Percentiles rank a stretch among this genome's conserved stretches.
Conservation (phyloP, 208 protist genomes). For the Crithidia sp. region DNA sequence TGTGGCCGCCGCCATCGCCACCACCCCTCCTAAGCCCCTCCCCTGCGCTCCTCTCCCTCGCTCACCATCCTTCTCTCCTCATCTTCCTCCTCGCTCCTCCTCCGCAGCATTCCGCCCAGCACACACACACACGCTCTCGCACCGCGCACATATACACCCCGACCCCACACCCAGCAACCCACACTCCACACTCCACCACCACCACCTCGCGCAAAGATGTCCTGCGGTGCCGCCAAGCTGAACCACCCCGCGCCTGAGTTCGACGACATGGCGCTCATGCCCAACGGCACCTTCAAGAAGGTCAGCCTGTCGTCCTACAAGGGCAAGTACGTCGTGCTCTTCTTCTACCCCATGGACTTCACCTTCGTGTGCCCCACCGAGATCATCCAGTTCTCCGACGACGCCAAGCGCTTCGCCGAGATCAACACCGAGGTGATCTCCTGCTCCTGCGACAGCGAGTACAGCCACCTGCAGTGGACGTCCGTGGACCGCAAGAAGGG, state of each 20-base stretch:
- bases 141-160: too few species aligned
- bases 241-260: slow-evolving; percentile 93
- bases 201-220: not conserved
- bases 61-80: too few species aligned
- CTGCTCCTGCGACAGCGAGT: slow-evolving; percentile 95
- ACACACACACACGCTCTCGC: too few species aligned
- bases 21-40: too few species aligned
- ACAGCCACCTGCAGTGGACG: slow-evolving; percentile 97
- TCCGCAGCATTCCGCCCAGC: too few species aligned
- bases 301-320: slow-evolving; percentile 90
- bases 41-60: too few species aligned
- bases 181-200: not conserved
- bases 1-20: too few species aligned
- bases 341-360: slow-evolving; percentile 98
- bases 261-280: slow-evolving; percentile 90
- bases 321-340: slow-evolving; percentile 95
- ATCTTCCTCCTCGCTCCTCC: too few species aligned
- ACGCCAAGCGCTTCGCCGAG: slow-evolving; percentile 88
- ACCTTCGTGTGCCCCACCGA: slow-evolving; percentile 98
- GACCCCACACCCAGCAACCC: too few species aligned
- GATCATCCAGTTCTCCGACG: slow-evolving; percentile 96
- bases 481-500: slow-evolving; percentile 95
- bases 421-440: slow-evolving; percentile 92
- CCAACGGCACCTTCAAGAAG: slow-evolving; percentile 95
- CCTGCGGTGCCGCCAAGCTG: slow-evolving; percentile 36